A percentile compares a stretch with the other conserved stretches of the same genome.
Evolutionary conservation across 2,329 filamentous ascomycete species (phyloP).

Genomic region (Colletotrichum tamarilloi): DNA sequence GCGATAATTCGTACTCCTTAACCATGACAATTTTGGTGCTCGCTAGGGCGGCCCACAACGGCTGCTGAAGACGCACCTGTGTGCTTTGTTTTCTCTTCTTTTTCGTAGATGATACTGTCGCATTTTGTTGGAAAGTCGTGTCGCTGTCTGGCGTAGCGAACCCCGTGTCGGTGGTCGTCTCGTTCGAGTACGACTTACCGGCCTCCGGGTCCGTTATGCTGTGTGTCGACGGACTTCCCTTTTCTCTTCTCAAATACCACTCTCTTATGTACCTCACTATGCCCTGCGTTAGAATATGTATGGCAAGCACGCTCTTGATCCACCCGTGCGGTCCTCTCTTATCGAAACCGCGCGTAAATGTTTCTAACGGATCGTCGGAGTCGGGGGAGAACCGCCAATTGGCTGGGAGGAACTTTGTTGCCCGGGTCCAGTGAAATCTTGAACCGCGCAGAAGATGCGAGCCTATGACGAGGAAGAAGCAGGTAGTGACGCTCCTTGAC

Average conservation of each 20-base stretch:
- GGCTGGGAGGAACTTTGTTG: constrained; percentile 58
- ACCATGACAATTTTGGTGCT: constrained; percentile 97
- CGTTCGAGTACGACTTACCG: constrained; percentile 56
- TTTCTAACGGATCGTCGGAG: constrained; percentile 60
- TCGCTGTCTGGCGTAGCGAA: constrained; percentile 67
- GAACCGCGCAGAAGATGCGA: constrained; percentile 64
- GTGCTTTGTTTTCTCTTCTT: constrained; percentile 92
- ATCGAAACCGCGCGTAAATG: constrained; percentile 60
- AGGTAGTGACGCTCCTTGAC: constrained; percentile 77
- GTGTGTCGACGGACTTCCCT: constrained; percentile 60
- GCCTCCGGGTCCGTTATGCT: constrained; percentile 71
- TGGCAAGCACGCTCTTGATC: constrained; percentile 75
- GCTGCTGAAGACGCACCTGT: constrained; percentile 89
- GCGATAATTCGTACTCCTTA: constrained; percentile 88
- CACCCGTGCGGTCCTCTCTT: constrained; percentile 71
- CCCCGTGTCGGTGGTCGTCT: constrained; percentile 54
- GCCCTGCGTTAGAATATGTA: constrained; percentile 81
- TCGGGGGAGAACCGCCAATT: constrained; percentile 58
- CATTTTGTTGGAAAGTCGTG: constrained; percentile 63
- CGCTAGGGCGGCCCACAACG: constrained; percentile 92
- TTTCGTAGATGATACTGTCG: constrained; percentile 72
- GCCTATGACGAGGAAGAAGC: constrained; percentile 73
- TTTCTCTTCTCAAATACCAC: constrained; percentile 73
- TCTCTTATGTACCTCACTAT: constrained; percentile 77
- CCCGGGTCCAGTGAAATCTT: constrained; percentile 59